Base-by-base conservation (phyloP, 345 rosid species). In the Combretum micranthum region DNA sequence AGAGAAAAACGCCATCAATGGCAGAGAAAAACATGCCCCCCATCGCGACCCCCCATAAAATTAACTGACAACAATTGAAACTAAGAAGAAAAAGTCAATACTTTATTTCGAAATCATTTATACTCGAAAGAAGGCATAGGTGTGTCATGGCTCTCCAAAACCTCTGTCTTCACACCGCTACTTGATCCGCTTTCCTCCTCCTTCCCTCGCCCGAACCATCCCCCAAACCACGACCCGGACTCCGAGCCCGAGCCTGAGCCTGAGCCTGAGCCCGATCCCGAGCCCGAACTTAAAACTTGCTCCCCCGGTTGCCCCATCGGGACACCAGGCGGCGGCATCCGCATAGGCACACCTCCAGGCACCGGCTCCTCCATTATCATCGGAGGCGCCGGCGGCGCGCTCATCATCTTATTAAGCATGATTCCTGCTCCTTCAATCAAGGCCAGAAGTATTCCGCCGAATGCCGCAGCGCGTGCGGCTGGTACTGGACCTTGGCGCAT, bases 121-220 rank as follows among this genome's bases (percentile, higher is more conserved):
- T 68, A 80, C 57, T 83, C 87, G 46, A 70, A 88, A 69, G 47
- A 70, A 0, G 96, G 91, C 71, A 86, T 75, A 6, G 84, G 96
- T 5, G 88, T 87, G 57, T 88, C 96, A 47, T 75, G 83, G 64
- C 88, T 86, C 79, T 86, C 96, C 71, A 88, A 61, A 69, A 82
- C 66, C 71, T 75, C 77, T 15, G 88, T 70, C 68, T 80, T 88
- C 69, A 74, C 70, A 47, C 77, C 84, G 19, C 60, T 43, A 0
- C 58, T 59, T 11, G 39, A 4, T 32, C 39, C 39, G 9, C 39
- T 32, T 11, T 78, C 80, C 57, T 81, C 66, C 76, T 81, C 78
- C 72, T 75, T 77, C 54, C 63, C 77, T 16, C 83, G 73, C 14
- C 80, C 75, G 12, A 83, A 72, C 76, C 59, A 77, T 51, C 83